Base-by-base conservation (phyloP, 306 rosid genomes). In the Erythrophleum fordii region DNA sequence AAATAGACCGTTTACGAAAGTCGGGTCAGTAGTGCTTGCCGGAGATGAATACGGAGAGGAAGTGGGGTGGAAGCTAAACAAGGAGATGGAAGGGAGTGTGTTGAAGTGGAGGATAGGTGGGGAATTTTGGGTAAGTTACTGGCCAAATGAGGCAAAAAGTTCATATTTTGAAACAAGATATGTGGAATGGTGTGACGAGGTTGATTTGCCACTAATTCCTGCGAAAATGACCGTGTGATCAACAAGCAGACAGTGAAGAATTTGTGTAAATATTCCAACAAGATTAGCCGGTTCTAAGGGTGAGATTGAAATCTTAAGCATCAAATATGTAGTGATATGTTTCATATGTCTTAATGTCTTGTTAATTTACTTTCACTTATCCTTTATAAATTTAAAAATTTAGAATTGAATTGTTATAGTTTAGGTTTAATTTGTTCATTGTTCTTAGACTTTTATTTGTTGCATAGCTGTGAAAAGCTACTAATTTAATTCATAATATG, bases 141-240 rank as follows among this genome's bases (percentile, higher is more conserved):
- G 72, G 66, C 89, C 97, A 0, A 90, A 91, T 52, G 89, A 86
- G 65, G 76, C 83, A 7, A 86, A 83, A 31, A 79, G 76, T 55
- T 83, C 91, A 5, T 85, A 83, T 76, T 78, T 56, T 81, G 97
- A 95, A 84, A 91, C 99, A 0, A 89, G 99, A 84, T 85, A 68
- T 49, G 87, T 93, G 17, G 94, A 95, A 73, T 91, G 97, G 99
- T 95, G 97, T 28, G 97, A 95, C 72, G 99, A 95, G 87, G 99
- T 95, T 83, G 99, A 95, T 83, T 84, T 95, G 92, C 99, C 99
- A 77, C 82, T 95, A 14, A 86, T 95, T 77, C 89, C 69, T 41
- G 73, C 42, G n/a, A 89, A 92, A 77, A 28, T 51, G 22, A 75
- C 17, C 48, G 28, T 11, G 0, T 80, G 73, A 68, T 23, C 2